phyloP scores from a whole-genome alignment of 768 basidiomycete species.

The Tulasnella sp. region DNA sequence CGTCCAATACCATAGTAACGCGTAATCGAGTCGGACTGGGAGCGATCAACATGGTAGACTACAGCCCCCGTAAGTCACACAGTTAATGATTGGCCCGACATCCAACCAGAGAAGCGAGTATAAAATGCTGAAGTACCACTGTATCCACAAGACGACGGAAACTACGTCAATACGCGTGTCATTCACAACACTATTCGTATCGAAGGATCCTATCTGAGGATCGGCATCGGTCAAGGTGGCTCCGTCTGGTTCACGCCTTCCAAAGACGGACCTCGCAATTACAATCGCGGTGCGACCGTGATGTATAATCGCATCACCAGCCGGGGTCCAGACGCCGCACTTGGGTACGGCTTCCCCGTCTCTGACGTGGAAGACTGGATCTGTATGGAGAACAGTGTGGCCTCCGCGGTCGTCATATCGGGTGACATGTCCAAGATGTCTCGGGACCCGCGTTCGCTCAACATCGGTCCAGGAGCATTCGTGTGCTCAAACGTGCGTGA shows the following conservation, averaged over 20 bases:
- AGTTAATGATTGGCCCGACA: not conserved
- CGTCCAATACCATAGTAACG: conserved; percentile 21
- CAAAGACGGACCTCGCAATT: conserved; percentile 6
- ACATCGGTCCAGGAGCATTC: conserved; percentile 21
- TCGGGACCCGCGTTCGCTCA: conserved; percentile 8
- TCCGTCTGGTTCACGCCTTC: conserved; percentile 19
- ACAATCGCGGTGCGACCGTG: conserved; percentile 20
- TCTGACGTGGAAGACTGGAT: conserved; percentile 21
- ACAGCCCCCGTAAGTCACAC: conserved; percentile 17
- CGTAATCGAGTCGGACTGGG: conserved; percentile 19
- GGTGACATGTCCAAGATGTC: conserved; percentile 6
- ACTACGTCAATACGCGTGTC: conserved; percentile 20
- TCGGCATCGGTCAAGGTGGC: conserved; percentile 22
- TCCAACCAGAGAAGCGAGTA: not conserved
- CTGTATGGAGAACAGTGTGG: conserved; percentile 20
- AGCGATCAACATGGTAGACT: conserved; percentile 24
- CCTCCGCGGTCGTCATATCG: conserved; percentile 4
- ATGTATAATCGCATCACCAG: conserved; percentile 20
- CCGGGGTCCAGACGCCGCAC: conserved; percentile 8
- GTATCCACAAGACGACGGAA: not conserved
- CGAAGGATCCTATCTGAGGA: conserved; percentile 20
- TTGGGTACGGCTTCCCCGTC: conserved; percentile 23
- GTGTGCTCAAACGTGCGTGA: conserved; percentile 11
- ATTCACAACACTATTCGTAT: conserved; percentile 21
- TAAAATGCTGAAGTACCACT: not conserved